Conservation (phyloP, 1,284 basidiomycete genomes). For the Amylostereum areolatum region DNA sequence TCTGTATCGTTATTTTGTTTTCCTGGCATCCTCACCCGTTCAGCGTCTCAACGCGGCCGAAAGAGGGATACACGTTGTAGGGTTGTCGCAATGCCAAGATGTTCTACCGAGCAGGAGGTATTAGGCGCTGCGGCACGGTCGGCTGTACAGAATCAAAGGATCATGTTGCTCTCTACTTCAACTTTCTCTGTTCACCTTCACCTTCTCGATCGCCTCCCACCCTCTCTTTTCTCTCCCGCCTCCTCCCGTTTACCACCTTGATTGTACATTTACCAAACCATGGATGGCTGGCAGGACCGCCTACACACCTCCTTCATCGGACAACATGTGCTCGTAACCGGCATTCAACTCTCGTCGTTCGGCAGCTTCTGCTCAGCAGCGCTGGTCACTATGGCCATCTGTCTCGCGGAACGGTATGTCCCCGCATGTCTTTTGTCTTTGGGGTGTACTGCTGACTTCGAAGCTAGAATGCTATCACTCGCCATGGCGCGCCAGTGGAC, state of each 20-base stretch:
- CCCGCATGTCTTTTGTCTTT: not conserved
- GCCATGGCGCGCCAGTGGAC: slow-evolving; percentile 40
- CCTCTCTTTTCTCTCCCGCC: not conserved
- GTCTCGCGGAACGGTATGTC: slow-evolving; percentile 52
- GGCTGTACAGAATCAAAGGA: not conserved
- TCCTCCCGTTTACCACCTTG: not conserved
- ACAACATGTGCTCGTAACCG: slow-evolving; percentile 52
- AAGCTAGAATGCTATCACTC: slow-evolving; percentile 32
- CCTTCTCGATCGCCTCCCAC: not conserved
- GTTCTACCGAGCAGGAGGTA: too few species aligned
- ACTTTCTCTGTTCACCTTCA: not conserved
- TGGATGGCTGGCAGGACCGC: slow-evolving; percentile 37
- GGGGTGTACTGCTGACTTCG: not conserved
- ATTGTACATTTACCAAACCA: slow-evolving; percentile 9
- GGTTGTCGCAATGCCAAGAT: too few species aligned
- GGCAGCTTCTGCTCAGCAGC: slow-evolving; percentile 37
- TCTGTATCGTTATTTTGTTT: too few species aligned
- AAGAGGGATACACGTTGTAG: too few species aligned
- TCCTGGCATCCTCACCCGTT: too few species aligned
- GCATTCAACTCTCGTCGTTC: slow-evolving; percentile 43
- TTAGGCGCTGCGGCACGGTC: too few species aligned
- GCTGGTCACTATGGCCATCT: slow-evolving; percentile 41
- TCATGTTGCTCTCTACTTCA: not conserved
- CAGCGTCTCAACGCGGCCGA: too few species aligned
- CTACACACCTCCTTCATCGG: slow-evolving; percentile 53